Evolutionary conservation across 441 rosid genomes (phyloP), one percentile per base, ranked within the genome.

Genomic region (Eutrema salsugineum): DNA sequence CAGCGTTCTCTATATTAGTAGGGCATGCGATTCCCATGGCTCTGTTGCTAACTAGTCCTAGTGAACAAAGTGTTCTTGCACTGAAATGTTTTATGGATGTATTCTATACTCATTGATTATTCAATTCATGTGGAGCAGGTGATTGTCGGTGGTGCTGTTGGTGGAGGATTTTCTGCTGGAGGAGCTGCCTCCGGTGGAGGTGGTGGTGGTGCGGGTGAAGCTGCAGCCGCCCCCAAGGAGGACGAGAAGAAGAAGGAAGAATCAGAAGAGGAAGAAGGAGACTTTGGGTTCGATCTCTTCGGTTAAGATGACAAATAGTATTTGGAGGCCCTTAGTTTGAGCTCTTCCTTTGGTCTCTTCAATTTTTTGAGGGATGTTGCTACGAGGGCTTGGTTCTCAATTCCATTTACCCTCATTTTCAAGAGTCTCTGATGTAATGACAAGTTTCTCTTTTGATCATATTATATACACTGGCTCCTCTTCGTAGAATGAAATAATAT

Each of bases 201-300:
- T 1, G 62, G 43, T 16, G 61, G 43, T 35, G 49, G 36, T 22
- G 49, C 36, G 0, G 32, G 32, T 7, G 56, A 17, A n/a, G 30
- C 68, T 30, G 68, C 68, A 4, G 56, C 68, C 1, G 44, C 54
- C 1, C 28, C 43, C 0, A 49, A 64, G 35, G 69, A 48, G 1
- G 69, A 64, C 0, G 57, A 64, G 46, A 64, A 64, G 69, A 64
- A 64, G 57, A 48, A 64, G 16, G 58, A 64, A 22, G 69, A 64
- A 33, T 64, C 68, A 2, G 69, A 64, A 20, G 69, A 64, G 69
- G 69, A 64, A 22, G 69, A 64, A 48, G 69, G 57, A 4, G 69
- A 64, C 69, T 64, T 64, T 9, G 69, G 69, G 20, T 64, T 64
- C 35, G 69, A 64, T 64, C 57, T 64, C 46, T 64, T 64, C 10